Evolutionary conservation across 2,329 filamentous ascomycete species (phyloP).

Genomic region (Pyricularia grisea): DNA sequence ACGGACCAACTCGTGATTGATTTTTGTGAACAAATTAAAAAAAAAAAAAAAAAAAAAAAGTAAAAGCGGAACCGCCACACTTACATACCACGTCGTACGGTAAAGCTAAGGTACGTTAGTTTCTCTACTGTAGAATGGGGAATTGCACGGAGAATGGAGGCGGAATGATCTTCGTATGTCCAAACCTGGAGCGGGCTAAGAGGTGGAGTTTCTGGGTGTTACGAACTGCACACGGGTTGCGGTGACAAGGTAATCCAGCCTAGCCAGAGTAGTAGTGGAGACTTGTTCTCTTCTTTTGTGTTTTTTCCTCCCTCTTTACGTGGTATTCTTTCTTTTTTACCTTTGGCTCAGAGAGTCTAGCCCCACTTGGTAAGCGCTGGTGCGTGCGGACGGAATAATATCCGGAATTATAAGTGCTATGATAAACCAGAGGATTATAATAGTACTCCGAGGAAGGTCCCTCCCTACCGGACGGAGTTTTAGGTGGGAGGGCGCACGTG

Average conservation of each 20-base stretch:
- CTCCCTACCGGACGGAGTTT: neutral
- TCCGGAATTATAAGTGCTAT: neutral
- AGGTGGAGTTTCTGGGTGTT: neutral
- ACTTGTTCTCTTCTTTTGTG: neutral
- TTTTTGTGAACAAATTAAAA: neutral
- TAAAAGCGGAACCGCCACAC: neutral
- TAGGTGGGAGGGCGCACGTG: neutral
- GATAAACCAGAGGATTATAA: neutral
- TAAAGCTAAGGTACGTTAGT: too few species aligned
- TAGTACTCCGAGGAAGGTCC: neutral
- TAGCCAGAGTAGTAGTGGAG: neutral
- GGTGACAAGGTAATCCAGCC: conserved; percentile 24
- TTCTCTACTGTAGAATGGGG: neutral
- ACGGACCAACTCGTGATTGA: neutral
- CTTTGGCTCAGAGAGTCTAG: neutral
- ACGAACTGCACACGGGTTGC: neutral
- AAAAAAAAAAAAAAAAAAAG: neutral
- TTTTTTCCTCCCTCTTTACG: neutral
- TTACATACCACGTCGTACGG: neutral
- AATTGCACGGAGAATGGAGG: neutral
- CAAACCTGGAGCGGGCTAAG: neutral
- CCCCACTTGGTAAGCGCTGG: neutral
- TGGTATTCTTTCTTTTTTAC: neutral
- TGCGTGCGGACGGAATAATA: neutral
- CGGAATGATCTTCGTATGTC: neutral